Conservation (phyloP, 2,329 filamentous ascomycete genomes). For the Alternaria solani region DNA sequence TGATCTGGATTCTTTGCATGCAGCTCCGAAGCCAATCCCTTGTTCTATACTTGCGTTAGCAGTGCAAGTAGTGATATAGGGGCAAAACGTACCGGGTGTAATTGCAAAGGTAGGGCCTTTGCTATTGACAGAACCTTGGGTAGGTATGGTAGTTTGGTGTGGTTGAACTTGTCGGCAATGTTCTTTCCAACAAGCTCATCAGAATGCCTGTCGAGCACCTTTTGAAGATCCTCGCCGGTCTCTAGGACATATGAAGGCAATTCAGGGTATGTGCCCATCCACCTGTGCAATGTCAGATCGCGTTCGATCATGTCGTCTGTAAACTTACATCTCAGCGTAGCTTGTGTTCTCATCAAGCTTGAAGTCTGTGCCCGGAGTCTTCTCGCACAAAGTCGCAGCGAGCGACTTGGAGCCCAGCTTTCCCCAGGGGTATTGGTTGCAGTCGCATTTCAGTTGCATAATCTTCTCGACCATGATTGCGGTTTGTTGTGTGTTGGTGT, state of each 20-base stretch:
- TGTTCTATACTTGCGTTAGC: constrained; percentile 56
- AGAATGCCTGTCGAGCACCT: constrained; percentile 69
- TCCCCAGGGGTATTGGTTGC: constrained; percentile 75
- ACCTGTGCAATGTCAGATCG: constrained; percentile 48
- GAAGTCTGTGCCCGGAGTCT: constrained; percentile 70
- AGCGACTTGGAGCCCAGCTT: constrained; percentile 71
- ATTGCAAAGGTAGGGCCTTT: constrained; percentile 77
- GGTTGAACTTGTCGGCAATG: constrained; percentile 67
- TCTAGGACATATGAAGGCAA: constrained; percentile 70
- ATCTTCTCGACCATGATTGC: constrained; percentile 59
- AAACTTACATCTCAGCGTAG: constrained; percentile 66
- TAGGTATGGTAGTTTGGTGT: constrained; percentile 72
- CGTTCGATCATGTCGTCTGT: background rate
- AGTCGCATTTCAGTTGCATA: constrained; percentile 63
- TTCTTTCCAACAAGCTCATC: constrained; percentile 70
- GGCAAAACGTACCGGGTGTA: constrained; percentile 64
- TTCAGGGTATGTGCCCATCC: constrained; percentile 80
- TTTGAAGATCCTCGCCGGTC: constrained; percentile 69
- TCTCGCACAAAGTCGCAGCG: constrained; percentile 69
- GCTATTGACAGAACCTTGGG: constrained; percentile 80
- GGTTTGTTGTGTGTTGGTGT: background rate
- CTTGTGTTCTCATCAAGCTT: constrained; percentile 68
- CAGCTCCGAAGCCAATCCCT: constrained; percentile 68
- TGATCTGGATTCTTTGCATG: constrained; percentile 70
- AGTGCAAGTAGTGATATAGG: background rate